Evolutionary conservation across 2,329 filamentous ascomycete species (phyloP).

Genomic region (Penicillium sp.): DNA sequence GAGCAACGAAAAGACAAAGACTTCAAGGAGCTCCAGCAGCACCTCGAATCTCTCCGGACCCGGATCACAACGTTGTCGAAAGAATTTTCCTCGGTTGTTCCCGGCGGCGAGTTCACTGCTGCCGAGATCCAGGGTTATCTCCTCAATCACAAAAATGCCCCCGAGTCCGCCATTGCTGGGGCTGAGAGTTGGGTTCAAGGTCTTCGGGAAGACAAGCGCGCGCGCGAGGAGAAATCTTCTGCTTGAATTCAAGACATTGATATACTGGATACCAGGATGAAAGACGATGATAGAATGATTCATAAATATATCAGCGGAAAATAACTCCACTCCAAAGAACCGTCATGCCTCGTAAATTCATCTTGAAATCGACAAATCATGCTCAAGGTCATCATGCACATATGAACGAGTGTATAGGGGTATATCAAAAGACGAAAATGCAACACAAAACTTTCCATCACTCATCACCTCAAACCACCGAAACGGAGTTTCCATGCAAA

Average conservation of each 20-base stretch:
- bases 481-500: constrained; percentile 16
- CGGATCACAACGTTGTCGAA: constrained; percentile 23
- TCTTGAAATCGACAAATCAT: too few relatives aligned
- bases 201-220: constrained; percentile 23
- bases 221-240: constrained; percentile 9
- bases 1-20: not conserved
- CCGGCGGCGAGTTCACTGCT: constrained; percentile 33
- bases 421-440: not conserved
- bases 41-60: constrained; percentile 11
- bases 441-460: not conserved
- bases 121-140: constrained; percentile 42
- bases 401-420: not conserved
- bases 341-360: too few relatives aligned
- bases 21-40: constrained; percentile 1
- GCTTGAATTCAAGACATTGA: not conserved
- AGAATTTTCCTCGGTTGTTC: constrained; percentile 31
- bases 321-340: too few relatives aligned
- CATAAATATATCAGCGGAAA: too few relatives aligned
- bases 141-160: constrained; percentile 32
- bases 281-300: not conserved
- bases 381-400: not conserved
- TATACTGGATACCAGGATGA: too few relatives aligned
- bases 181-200: constrained; percentile 29
- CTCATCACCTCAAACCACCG: constrained; percentile 6
- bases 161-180: constrained; percentile 28